phyloP scores from a whole-genome alignment of 768 basidiomycete genomes.

The Suillus sp. region DNA sequence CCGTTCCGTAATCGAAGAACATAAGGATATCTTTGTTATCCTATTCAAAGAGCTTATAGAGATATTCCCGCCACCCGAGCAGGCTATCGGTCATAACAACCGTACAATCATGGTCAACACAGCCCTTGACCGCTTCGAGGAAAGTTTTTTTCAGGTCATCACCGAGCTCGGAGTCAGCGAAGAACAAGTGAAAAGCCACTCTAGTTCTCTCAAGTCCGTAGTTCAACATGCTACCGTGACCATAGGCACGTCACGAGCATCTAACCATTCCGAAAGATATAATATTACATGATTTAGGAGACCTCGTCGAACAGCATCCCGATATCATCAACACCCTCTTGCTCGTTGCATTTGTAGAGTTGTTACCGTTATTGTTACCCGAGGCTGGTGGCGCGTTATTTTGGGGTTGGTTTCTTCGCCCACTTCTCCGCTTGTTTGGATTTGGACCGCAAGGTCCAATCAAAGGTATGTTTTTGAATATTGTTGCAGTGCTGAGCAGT shows the following conservation, averaged over 20 bases:
- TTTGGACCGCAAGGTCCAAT: slow-evolving; percentile 37
- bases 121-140: slow-evolving; percentile 30
- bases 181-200: slow-evolving; percentile 22
- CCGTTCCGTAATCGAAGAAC: slow-evolving; percentile 21
- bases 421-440: slow-evolving; percentile 37
- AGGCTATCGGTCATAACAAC: slow-evolving; percentile 33
- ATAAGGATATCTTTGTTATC: slow-evolving; percentile 16
- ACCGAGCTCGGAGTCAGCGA: slow-evolving; percentile 28
- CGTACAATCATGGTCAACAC: slow-evolving; percentile 23
- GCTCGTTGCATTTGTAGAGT: slow-evolving; percentile 16
- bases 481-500: not conserved
- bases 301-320: slow-evolving; percentile 41
- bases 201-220: slow-evolving; percentile 26
- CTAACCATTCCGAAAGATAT: not conserved
- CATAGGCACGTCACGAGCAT: slow-evolving; percentile 15
- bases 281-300: slow-evolving; percentile 26
- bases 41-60: slow-evolving; percentile 29
- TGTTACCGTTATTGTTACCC: not conserved
- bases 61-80: slow-evolving; percentile 31
- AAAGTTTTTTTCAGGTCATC: slow-evolving; percentile 26
- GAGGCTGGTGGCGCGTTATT: slow-evolving; percentile 24
- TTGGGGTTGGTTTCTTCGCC: slow-evolving; percentile 33
- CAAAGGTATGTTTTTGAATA: slow-evolving; percentile 28
- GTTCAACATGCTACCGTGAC: slow-evolving; percentile 27
- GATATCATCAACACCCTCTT: slow-evolving; percentile 28